Evolutionary conservation across 768 basidiomycete genomes (phyloP).

Genomic region (Pulveroboletus sp.): DNA sequence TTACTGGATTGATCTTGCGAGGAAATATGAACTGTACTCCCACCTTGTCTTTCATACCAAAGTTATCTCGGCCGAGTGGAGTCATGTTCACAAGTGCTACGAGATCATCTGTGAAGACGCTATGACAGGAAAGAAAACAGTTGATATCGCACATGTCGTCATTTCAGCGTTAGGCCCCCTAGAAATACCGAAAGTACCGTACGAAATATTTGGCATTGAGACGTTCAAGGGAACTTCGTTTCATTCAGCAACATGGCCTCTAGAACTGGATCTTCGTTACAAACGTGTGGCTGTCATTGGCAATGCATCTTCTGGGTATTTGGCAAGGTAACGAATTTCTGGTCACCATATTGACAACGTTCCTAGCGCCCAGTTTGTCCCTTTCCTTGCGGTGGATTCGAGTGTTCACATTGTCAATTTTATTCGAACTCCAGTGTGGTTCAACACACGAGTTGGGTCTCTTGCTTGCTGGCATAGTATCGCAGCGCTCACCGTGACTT

Average conservation of each 20-base stretch:
- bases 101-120: conserved; percentile 33
- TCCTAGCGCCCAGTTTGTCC: conserved; percentile 59
- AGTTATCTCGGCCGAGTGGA: conserved; percentile 49
- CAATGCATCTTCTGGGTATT: conserved; percentile 64
- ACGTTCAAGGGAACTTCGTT: conserved; percentile 49
- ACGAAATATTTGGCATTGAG: conserved; percentile 32
- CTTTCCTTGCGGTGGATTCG: conserved; percentile 49
- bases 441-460: conserved; percentile 45
- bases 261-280: conserved; percentile 36
- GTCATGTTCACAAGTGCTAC: conserved; percentile 34
- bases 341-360: conserved; percentile 1
- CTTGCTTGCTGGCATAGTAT: neutral
- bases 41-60: conserved; percentile 42
- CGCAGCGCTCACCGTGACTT: conserved; percentile 23
- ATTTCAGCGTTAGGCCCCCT: conserved; percentile 51
- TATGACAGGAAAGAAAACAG: conserved; percentile 27
- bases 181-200: conserved; percentile 41
- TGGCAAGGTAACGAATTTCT: neutral
- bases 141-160: conserved; percentile 42
- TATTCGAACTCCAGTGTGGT: conserved; percentile 62
- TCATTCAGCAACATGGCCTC: conserved; percentile 53
- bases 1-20: conserved; percentile 41
- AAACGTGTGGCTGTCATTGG: conserved; percentile 49
- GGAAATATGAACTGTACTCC: conserved; percentile 41
- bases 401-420: conserved; percentile 57